phyloP scores from a whole-genome alignment of 2,329 filamentous ascomycete species.

The Calcarisporium arbuscula region DNA sequence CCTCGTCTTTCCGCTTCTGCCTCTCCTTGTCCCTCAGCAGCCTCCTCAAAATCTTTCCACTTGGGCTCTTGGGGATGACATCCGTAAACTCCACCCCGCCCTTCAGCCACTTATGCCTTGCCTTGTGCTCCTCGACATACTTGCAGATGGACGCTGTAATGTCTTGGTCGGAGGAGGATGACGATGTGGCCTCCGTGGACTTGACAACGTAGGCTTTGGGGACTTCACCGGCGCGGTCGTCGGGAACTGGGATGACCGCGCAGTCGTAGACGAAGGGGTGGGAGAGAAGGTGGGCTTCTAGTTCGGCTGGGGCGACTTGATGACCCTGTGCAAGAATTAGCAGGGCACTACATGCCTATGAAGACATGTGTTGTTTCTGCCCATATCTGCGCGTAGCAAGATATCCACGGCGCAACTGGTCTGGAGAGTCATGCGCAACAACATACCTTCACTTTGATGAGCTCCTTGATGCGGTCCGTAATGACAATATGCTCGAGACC shows the following conservation, averaged over 20 bases:
- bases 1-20: constrained; percentile 54
- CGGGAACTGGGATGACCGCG: constrained; percentile 42
- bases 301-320: constrained; percentile 74
- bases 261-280: constrained; percentile 67
- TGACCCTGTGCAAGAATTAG: constrained; percentile 57
- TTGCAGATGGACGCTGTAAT: constrained; percentile 38
- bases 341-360: too few relatives aligned
- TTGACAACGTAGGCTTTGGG: constrained; percentile 56
- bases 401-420: too few relatives aligned
- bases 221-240: constrained; percentile 47
- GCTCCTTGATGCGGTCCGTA: constrained; percentile 66
- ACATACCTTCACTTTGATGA: constrained; percentile 72
- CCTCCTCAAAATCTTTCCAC: constrained; percentile 63
- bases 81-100: constrained; percentile 56
- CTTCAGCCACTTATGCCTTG: constrained; percentile 59
- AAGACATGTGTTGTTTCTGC: too few relatives aligned
- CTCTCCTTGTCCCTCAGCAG: constrained; percentile 66
- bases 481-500: constrained; percentile 80
- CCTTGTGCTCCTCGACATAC: constrained; percentile 51
- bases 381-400: too few relatives aligned
- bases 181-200: constrained; percentile 22
- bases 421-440: constrained; percentile 3
- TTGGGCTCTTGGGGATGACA: constrained; percentile 63
- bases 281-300: constrained; percentile 67
- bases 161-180: constrained; percentile 39